Evolutionary conservation across 1,284 basidiomycete species (phyloP), one percentile per base, ranked within the genome.

Genomic region (Pterulicium gracile): DNA sequence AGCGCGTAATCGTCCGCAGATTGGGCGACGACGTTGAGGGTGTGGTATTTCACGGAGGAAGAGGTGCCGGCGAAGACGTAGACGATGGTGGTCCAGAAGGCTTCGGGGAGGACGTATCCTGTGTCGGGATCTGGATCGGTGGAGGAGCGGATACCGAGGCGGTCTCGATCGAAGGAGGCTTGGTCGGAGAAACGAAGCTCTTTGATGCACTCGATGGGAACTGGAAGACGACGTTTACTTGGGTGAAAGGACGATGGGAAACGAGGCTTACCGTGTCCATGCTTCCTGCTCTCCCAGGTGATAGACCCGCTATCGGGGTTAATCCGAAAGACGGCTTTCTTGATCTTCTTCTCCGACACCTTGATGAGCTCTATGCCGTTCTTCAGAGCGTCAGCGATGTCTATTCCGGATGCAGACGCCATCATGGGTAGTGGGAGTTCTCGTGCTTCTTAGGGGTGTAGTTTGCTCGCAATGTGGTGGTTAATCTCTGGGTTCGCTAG

Each of bases 311-410:
- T 39, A 17, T 91, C 82, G 4, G 85, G 69, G 56, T 91, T 83
- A 19, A 97, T 70, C 47, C 72, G 71, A 61, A 96, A 88, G 3
- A 78, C 58, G 34, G 85, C 74, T 34, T 75, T 75, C 61, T 87
- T 90, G 62, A 85, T 77, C 58, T 87, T 88, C 64, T 84, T 88
- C 40, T 81, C 79, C 2, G 92, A 89, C 27, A 97, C 81, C 62
- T 98, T 97, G 56, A 84, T 79, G 84, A 98, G 86, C n/a, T 39
- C 19, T 5, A 39, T 17, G 7, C 36, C 36, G 36, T 18, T 17
- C 36, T 39, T 17, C 36, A 39, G 15, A 5, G 19, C 19, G 4
- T 39, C 36, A 4, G 36, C n/a, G 5, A 39, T 39, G n/a, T n/a
- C n/a, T n/a, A n/a, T n/a, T n/a, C n/a, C n/a, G n/a, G n/a, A n/a